Evolutionary conservation across 257 asterid genomes (phyloP), one percentile per base, ranked within the genome.

Genomic region (Nicotiana sylvestris): DNA sequence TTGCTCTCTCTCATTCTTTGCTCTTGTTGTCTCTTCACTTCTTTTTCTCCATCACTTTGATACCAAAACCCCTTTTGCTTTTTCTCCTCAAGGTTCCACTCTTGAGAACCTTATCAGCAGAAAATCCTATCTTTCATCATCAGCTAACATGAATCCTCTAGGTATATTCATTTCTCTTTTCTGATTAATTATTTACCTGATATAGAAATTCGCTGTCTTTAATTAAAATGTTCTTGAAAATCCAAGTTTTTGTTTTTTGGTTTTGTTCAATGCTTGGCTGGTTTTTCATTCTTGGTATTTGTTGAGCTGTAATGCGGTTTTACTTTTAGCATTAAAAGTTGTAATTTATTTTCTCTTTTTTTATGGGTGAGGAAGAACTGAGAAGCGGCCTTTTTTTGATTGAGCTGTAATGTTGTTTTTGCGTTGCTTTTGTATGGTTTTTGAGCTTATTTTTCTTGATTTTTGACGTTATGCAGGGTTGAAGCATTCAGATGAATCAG

Each of bases 131-230:
- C 29, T 72, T 76, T 76, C 29, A 49, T 3, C 60, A 6, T 76
- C 43, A 51, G 6, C 64, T 76, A 17, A 3, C 64, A 15, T 9
- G 80, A 51, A 51, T 65, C 80, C 27, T 76, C 57, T 15, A 27
- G 80, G 80, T 76, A 76, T 76, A 76, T 51, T 76, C 80, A 76
- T 51, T 76, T 51, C 80, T 29, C 80, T 76, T 51, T 76, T 16
- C 39, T 76, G 17, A 49, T 49, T 29, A 51, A 27, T 27, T 49
- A 17, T 76, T 49, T 72, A 1, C 51, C 30, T 76, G 2, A 51
- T 76, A 60, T 76, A 29, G 25, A 58, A 51, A 29, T 61, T 72
- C 6, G 33, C 1, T 61, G 67, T 3, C 5, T 21, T 72, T 0
- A 51, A 51, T 51, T 1, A 8, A 76, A 29, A 3, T 15, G 6